phyloP scores from a whole-genome alignment of 768 basidiomycete species.

The Xanthoconium stramineum region DNA sequence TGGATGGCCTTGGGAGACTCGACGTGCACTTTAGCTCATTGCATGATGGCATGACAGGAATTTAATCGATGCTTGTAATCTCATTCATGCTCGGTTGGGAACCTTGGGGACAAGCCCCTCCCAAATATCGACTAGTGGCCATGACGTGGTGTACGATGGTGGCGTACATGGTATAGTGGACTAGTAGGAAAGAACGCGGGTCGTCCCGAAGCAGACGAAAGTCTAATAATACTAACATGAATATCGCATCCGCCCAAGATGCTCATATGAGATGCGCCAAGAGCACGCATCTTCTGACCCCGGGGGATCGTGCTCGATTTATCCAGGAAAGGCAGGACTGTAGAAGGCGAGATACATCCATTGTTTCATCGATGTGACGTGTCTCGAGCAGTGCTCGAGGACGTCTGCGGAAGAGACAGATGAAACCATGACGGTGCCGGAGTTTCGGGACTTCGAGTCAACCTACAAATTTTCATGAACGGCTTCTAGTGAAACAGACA shows the following conservation, averaged over 20 bases:
- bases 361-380: too few relatives aligned
- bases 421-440: too few relatives aligned
- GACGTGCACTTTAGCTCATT: too few relatives aligned
- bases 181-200: neutral
- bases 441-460: neutral
- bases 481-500: neutral
- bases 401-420: neutral
- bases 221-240: neutral
- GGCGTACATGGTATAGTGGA: neutral
- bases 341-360: too few relatives aligned
- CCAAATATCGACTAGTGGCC: neutral
- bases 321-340: neutral
- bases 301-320: too few relatives aligned
- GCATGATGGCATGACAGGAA: too few relatives aligned
- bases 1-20: too few relatives aligned
- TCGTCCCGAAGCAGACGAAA: neutral
- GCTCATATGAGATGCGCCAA: too few relatives aligned
- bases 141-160: neutral
- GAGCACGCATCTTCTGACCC: too few relatives aligned
- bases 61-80: neutral
- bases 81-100: neutral
- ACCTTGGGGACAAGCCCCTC: neutral
- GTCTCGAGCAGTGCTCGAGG: too few relatives aligned
- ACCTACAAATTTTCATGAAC: neutral
- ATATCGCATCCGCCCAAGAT: neutral